Evolutionary conservation across 306 rosid species (phyloP).

Genomic region (Vicia villosa): DNA sequence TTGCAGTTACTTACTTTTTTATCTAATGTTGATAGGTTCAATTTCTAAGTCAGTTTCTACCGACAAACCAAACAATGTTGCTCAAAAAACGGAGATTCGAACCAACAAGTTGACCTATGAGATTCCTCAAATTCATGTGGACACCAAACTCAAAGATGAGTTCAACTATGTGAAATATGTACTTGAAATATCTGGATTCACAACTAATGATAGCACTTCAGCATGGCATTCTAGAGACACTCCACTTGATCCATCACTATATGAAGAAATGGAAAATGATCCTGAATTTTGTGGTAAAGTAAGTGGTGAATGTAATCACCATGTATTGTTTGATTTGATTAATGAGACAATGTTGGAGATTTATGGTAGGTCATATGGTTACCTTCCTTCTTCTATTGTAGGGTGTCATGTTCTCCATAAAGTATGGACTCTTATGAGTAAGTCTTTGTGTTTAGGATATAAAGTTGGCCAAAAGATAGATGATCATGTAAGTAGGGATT

Average conservation of each 20-base stretch:
- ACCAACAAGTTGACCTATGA: conserved; percentile 20
- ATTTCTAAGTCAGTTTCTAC: neutral
- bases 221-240: conserved; percentile 54
- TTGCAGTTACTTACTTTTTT: neutral
- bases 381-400: conserved; percentile 35
- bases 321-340: conserved; percentile 60
- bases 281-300: conserved; percentile 46
- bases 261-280: conserved; percentile 50
- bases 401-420: conserved; percentile 39
- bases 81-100: conserved; percentile 18
- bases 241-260: conserved; percentile 50
- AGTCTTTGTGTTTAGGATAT: conserved; percentile 44
- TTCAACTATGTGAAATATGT: conserved; percentile 59
- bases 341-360: conserved; percentile 68
- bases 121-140: conserved; percentile 7
- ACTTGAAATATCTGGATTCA: conserved; percentile 55
- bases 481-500: conserved; percentile 47
- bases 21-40: conserved; percentile 35
- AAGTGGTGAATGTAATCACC: conserved; percentile 46
- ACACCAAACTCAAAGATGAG: conserved; percentile 30
- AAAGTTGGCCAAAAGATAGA: conserved; percentile 44
- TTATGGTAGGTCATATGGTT: conserved; percentile 48
- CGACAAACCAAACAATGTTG: conserved; percentile 16
- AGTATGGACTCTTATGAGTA: conserved; percentile 59
- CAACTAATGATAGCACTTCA: conserved; percentile 31